Base-by-base conservation (phyloP, 2,329 filamentous ascomycete species). In the Cladorrhinum sp. region DNA sequence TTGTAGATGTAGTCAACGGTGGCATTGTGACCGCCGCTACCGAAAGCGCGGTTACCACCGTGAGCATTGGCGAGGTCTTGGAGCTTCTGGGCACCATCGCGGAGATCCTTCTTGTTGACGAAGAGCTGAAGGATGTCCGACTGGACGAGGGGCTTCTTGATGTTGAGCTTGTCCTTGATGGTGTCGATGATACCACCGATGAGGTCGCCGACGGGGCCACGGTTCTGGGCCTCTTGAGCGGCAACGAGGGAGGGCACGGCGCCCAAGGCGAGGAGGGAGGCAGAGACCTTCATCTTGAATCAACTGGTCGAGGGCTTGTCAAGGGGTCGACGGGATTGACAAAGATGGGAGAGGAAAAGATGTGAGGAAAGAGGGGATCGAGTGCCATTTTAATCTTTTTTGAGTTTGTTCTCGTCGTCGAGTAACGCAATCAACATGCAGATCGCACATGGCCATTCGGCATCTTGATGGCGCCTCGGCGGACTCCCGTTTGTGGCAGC, bases 1-100 rank as follows among this genome's bases (percentile, higher is more conserved):
- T 78, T 70, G 70, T 74, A 75, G 59, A 80, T 69, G 65, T 71
- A 81, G 69, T 79, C 76, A 56, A 80, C 73, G 5, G 78, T 81
- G 57, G 74, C 73, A 59, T 80, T 78, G 72, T 80, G 78, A 57
- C 79, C 79, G 33, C 67, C 68, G 59, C 76, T 73, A 50, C 77
- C 77, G 57, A 80, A 79, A 54, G 73, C 76, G 28, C 79, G 77
- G 67, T 75, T 79, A 49, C 75, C 73, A 30, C 68, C 74, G 59
- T 79, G 72, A 33, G 74, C 73, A 24, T 76, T 71, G 21, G 80
- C 77, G 55, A 81, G 72, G 64, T 75, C 73, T 66, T 80, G 74
- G 1, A 82, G 75, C 67, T 75, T 76, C 66, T 79, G 71, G 5
- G 79, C 75, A 33, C 77, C 77, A 4, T 72, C 72, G 33, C 79